These are phyloP conservation scores for Elongisporangium anandrum DNA, from an alignment of 352 stramenopile species.

Conservation along the genomic window DNA sequence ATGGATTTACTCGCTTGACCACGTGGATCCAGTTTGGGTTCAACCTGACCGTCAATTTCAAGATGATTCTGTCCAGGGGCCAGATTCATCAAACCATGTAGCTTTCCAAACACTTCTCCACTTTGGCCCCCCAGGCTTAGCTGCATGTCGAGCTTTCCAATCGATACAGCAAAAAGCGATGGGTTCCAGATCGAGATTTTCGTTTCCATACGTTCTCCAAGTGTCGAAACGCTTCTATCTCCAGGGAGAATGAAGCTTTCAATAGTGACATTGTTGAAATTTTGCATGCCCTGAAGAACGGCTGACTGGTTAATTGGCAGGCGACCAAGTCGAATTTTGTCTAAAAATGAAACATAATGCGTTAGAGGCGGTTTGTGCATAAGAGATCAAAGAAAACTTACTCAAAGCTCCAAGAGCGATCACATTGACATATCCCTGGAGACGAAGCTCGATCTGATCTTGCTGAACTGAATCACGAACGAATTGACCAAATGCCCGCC, in stretches of 20 bases:
- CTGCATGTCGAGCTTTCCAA: constrained; percentile 54
- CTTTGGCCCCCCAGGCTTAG: constrained; percentile 26
- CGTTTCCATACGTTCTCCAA: constrained; percentile 48
- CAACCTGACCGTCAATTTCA: constrained; percentile 36
- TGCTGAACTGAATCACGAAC: constrained; percentile 60
- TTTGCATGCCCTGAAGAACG: constrained; percentile 50
- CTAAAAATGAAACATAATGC: neutral
- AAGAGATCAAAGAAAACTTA: too few relatives aligned
- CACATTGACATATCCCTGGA: constrained; percentile 56
- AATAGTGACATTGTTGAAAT: constrained; percentile 58
- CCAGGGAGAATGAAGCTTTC: constrained; percentile 57
- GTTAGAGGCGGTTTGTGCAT: neutral
- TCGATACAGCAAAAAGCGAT: constrained; percentile 61
- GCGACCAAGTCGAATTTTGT: constrained; percentile 2
- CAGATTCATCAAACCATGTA: constrained; percentile 58
- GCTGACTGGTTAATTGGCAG: neutral
- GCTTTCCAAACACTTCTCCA: constrained; percentile 35
- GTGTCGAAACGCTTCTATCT: constrained; percentile 18
- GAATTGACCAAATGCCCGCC: constrained; percentile 55
- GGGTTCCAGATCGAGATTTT: constrained; percentile 68
- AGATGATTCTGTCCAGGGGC: constrained; percentile 44
- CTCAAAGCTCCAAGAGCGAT: constrained; percentile 59
- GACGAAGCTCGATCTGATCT: constrained; percentile 33
- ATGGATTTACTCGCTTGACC: constrained; percentile 49
- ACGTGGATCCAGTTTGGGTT: constrained; percentile 31